Percentiles rank a stretch among this genome's conserved stretches.
Conservation (phyloP, 257 asterid genomes). For the Solanum dulcamara region DNA sequence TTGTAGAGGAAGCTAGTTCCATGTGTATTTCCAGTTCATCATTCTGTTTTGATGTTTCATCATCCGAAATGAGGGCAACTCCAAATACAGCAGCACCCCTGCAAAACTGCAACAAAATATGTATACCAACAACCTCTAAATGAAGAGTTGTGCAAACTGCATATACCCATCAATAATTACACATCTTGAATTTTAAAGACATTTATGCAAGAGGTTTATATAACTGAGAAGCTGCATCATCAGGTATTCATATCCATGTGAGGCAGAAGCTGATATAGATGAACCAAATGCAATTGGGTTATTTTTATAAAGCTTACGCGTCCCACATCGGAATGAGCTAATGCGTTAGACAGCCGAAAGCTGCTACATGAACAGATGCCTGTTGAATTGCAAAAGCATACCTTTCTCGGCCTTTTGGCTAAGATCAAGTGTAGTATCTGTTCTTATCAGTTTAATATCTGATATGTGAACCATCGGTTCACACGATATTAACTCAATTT, state of each 20-base stretch:
- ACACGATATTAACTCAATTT: neutral
- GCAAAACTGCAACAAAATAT: conserved; percentile 31
- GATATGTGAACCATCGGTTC: rapidly evolving
- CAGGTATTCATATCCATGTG: too few species aligned
- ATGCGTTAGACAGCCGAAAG: too few species aligned
- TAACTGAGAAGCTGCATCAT: too few species aligned
- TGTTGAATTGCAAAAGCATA: too few species aligned
- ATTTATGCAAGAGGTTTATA: too few species aligned
- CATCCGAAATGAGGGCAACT: conserved; percentile 62
- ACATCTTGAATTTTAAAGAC: too few species aligned
- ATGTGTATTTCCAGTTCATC: conserved; percentile 26
- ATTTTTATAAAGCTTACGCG: too few species aligned
- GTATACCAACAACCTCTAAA: neutral
- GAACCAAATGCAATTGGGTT: too few species aligned
- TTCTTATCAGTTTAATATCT: neutral
- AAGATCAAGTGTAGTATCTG: conserved; percentile 1
- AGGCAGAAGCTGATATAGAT: too few species aligned
- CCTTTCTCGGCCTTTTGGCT: conserved; percentile 37
- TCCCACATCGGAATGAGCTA: too few species aligned
- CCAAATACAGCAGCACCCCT: conserved; percentile 59
- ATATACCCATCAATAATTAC: neutral
- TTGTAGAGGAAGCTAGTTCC: conserved; percentile 78
- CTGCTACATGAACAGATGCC: too few species aligned
- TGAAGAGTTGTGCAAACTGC: neutral
- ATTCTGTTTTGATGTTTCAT: conserved; percentile 10